Evolutionary conservation across 495 filamentous ascomycete genomes (phyloP).

Genomic region (Penicillium argentinense): DNA sequence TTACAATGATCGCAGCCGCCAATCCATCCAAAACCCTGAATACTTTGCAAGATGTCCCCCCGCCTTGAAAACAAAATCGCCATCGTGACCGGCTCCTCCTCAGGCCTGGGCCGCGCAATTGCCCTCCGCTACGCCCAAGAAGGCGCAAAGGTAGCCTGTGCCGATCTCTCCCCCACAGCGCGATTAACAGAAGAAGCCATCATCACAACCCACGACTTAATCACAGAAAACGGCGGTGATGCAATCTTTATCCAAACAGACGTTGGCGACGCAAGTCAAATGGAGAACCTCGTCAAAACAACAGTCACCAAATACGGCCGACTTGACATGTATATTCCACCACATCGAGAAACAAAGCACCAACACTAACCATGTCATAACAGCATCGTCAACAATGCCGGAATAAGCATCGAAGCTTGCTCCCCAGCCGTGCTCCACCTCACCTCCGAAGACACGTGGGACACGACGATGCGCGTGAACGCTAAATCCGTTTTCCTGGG

Average conservation of each 20-base stretch:
- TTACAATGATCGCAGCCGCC: no score
- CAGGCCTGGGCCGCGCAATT: slow-evolving; percentile 50
- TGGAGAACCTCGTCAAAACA: slow-evolving; percentile 36
- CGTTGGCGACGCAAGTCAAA: slow-evolving; percentile 37
- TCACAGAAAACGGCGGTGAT: slow-evolving; percentile 33
- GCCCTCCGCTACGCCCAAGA: slow-evolving; percentile 41
- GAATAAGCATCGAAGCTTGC: slow-evolving; percentile 32
- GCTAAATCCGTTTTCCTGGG: slow-evolving; percentile 50
- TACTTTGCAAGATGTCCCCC: no score
- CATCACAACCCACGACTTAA: slow-evolving; percentile 43
- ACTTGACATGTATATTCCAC: slow-evolving; percentile 46
- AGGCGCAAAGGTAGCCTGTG: slow-evolving; percentile 50
- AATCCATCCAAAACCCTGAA: no score
- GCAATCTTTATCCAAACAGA: slow-evolving; percentile 49
- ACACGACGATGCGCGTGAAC: slow-evolving; percentile 47
- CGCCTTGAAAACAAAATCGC: slow-evolving; percentile 39
- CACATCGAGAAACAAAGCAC: not conserved
- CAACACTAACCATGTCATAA: not conserved
- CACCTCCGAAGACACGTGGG: slow-evolving; percentile 40
- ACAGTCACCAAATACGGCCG: slow-evolving; percentile 43
- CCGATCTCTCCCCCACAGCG: slow-evolving; percentile 39
- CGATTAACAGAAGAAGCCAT: slow-evolving; percentile 28
- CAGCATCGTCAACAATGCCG: slow-evolving; percentile 57
- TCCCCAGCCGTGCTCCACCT: slow-evolving; percentile 35
- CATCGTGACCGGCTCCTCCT: slow-evolving; percentile 51